Percentiles rank a stretch among this genome's conserved stretches.
These are phyloP conservation scores for Diplodia scrobiculata DNA, from an alignment of 2,329 filamentous ascomycete species.

Conservation along the genomic window DNA sequence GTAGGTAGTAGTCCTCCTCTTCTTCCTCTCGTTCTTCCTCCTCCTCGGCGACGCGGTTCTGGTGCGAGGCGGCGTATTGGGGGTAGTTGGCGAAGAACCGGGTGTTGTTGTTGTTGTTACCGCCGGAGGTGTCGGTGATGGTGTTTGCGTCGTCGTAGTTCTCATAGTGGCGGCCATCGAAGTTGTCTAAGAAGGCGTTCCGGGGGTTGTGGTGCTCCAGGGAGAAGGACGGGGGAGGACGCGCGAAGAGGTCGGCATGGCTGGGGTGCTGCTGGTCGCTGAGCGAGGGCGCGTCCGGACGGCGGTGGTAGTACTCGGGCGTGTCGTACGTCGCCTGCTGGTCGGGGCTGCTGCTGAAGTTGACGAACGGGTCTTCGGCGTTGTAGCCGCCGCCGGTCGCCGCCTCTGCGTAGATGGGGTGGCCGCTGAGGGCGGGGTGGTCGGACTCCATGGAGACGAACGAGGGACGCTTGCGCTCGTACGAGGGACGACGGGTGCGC, in stretches of 20 bases:
- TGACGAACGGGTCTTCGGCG: neutral
- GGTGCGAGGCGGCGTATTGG: neutral
- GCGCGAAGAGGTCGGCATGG: neutral
- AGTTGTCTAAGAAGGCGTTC: neutral
- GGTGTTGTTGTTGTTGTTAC: neutral
- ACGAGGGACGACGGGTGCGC: neutral
- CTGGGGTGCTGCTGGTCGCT: neutral
- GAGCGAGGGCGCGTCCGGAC: neutral
- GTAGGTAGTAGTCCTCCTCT: neutral
- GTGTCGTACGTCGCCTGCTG: neutral
- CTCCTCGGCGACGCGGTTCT: neutral
- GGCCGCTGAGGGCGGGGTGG: neutral
- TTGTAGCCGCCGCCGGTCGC: no score
- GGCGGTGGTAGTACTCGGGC: neutral
- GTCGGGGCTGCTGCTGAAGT: neutral
- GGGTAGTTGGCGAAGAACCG: neutral
- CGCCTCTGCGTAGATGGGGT: neutral
- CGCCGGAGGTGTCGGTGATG: no score
- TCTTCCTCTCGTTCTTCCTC: neutral
- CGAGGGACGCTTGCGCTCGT: neutral
- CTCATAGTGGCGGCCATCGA: neutral
- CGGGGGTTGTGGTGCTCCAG: neutral
- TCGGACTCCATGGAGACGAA: neutral
- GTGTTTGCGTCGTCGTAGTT: neutral
- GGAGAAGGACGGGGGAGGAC: neutral